These are phyloP conservation scores for Stenogyne calaminthoides DNA, from an alignment of 305 asterid species.

Conservation along the genomic window DNA sequence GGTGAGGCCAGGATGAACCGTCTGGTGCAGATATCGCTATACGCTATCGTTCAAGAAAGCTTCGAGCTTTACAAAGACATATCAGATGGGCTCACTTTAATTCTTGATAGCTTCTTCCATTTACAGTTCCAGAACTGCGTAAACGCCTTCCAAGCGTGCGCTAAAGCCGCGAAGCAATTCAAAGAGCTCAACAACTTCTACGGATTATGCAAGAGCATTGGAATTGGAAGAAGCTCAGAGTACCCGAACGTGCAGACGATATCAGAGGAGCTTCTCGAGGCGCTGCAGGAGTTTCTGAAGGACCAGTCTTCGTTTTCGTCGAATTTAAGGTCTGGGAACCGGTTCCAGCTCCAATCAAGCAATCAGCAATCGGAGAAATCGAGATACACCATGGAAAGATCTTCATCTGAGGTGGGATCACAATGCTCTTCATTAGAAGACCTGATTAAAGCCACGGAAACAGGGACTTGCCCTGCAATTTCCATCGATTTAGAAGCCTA, in stretches of 20 bases:
- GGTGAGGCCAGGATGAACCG: slow-evolving; percentile 58
- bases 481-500: slow-evolving; percentile 71
- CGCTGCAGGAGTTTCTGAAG: slow-evolving; percentile 68
- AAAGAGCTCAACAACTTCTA: slow-evolving; percentile 66
- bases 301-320: slow-evolving; percentile 62
- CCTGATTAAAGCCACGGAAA: slow-evolving; percentile 63
- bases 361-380: slow-evolving; percentile 39
- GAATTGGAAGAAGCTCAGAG: slow-evolving; percentile 65
- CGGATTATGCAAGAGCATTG: slow-evolving; percentile 53
- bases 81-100: slow-evolving; percentile 64
- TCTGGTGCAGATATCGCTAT: slow-evolving; percentile 52
- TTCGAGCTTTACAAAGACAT: slow-evolving; percentile 73
- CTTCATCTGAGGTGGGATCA: slow-evolving; percentile 38
- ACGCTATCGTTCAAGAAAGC: slow-evolving; percentile 70
- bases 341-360: slow-evolving; percentile 16
- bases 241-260: slow-evolving; percentile 68
- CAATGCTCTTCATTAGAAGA: slow-evolving; percentile 59
- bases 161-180: slow-evolving; percentile 62
- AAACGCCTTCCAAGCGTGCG: slow-evolving; percentile 56
- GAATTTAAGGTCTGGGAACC: slow-evolving; percentile 31
- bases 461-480: slow-evolving; percentile 43
- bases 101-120: slow-evolving; percentile 69
- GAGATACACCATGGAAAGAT: slow-evolving; percentile 19
- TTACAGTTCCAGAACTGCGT: slow-evolving; percentile 61
- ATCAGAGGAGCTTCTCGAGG: slow-evolving; percentile 63